These are phyloP conservation scores for Fusarium acutatum DNA, from an alignment of 2,329 filamentous ascomycete genomes.

Conservation along the genomic window DNA sequence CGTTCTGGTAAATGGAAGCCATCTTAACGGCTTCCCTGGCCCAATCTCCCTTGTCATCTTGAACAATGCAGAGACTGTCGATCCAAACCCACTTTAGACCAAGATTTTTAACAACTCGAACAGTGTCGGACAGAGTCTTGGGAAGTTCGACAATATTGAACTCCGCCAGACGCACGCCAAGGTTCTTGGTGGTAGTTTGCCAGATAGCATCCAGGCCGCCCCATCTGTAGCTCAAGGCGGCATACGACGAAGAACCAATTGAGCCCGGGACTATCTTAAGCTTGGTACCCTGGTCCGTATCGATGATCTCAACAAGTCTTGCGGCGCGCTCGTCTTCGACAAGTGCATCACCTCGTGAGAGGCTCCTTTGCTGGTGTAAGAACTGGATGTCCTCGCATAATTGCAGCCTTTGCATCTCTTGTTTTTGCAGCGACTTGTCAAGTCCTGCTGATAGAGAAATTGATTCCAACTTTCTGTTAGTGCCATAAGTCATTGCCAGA, in stretches of 20 bases:
- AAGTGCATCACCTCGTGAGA: rapidly evolving
- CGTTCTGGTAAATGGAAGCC: slow-evolving; percentile 1
- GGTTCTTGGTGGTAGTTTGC: not conserved
- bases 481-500: rapidly evolving
- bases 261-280: not conserved
- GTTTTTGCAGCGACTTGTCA: not conserved
- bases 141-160: not conserved
- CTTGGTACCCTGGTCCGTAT: not conserved
- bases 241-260: not conserved
- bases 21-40: slow-evolving; percentile 1
- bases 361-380: not conserved
- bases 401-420: not conserved
- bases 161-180: not conserved
- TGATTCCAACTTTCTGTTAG: rapidly evolving
- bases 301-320: not conserved
- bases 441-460: too few relatives aligned
- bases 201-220: not conserved
- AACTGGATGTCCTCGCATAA: not conserved
- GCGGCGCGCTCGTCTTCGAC: not conserved
- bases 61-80: slow-evolving; percentile 1
- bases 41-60: not conserved
- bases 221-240: slow-evolving; percentile 1
- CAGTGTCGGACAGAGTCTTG: not conserved
- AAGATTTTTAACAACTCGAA: not conserved
- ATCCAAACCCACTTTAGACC: not conserved